These are phyloP conservation scores for Penicillium pancosmium DNA, from an alignment of 495 filamentous ascomycete genomes.

Conservation along the genomic window DNA sequence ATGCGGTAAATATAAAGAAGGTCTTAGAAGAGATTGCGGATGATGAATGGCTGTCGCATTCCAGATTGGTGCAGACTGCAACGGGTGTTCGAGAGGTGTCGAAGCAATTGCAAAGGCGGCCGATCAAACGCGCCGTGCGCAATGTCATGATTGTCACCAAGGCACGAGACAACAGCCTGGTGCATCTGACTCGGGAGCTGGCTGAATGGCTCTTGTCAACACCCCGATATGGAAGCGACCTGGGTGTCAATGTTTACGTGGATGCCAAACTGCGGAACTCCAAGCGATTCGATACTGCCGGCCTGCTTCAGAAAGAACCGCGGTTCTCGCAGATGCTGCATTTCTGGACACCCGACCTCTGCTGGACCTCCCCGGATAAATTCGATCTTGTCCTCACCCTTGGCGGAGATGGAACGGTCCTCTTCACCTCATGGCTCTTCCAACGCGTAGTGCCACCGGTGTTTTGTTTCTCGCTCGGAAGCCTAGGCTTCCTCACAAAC, in stretches of 20 bases:
- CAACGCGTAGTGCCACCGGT: conserved; percentile 90
- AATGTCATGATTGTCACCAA: conserved; percentile 98
- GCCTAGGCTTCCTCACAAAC: conserved; percentile 88
- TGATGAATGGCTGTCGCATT: conserved; percentile 90
- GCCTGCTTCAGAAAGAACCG: conserved; percentile 69
- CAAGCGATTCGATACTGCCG: conserved; percentile 79
- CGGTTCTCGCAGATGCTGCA: conserved; percentile 77
- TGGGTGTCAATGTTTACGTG: conserved; percentile 90
- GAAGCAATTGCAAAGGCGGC: conserved; percentile 85
- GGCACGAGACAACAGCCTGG: conserved; percentile 86
- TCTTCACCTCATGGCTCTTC: conserved; percentile 93
- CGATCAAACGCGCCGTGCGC: conserved; percentile 82
- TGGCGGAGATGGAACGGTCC: conserved; percentile 88
- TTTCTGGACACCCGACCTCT: conserved; percentile 95
- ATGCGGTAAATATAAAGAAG: conserved; percentile 91
- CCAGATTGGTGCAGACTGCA: conserved; percentile 89
- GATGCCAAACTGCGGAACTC: conserved; percentile 87
- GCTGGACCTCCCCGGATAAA: conserved; percentile 84
- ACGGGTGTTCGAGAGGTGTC: conserved; percentile 93
- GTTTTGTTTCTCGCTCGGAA: conserved; percentile 85
- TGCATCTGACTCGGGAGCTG: conserved; percentile 82
- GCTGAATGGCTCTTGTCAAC: conserved; percentile 84
- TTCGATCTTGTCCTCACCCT: conserved; percentile 93
- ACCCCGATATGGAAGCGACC: conserved; percentile 75
- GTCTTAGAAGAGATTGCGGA: conserved; percentile 91